Base-by-base conservation (phyloP, 2,329 filamentous ascomycete genomes). In the Ophiostoma ips region DNA sequence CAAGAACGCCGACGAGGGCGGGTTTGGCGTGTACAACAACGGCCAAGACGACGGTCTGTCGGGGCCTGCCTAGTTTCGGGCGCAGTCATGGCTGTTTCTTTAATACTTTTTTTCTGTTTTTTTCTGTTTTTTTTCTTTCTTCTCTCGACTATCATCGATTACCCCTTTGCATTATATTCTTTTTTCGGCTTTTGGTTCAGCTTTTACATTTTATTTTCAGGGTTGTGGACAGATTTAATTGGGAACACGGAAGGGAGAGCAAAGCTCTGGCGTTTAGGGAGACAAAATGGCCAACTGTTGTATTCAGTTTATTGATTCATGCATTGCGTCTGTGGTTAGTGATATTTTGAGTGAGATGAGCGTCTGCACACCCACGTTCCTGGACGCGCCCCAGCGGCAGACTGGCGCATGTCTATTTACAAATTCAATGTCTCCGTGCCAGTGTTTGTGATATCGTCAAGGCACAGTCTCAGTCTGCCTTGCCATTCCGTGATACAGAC, bases 1-100 rank as follows among this genome's bases (percentile, higher is more conserved):
- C 57, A 74, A 73, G 55, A 68, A 69, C 51, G 66, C 68, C n/a
- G 76, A 79, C 54, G 71, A 78, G 53, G 72, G 75, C 50, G 73
- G 75, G 7, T 80, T 80, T 62, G 76, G 76, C 52, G 72, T 74
- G 50, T 75, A 74, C 62, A 43, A 24, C 38, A 43, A 43, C 38
- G 38, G 21, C 5, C 24, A 31, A 2, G 50, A 46, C 4, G 53
- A 54, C 19, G 48, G 51, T 9, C 46, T 53, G 36, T 31, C 48
- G 3, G 54, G 54, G 11, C 43, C 52, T 31, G 50, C 44, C 1
- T 56, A 55, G 48, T 13, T 13, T 24, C n/a, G 31, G 24, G 24
- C 2, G 3, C 24, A 44, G 5, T 16, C 16, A 16, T 21, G n/a
- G n/a, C n/a, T 31, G 7, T 41, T 15, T 34, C 11, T 50, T 35